Evolutionary conservation across 306 rosid genomes (phyloP).

Genomic region (Cicer chorassanicum): DNA sequence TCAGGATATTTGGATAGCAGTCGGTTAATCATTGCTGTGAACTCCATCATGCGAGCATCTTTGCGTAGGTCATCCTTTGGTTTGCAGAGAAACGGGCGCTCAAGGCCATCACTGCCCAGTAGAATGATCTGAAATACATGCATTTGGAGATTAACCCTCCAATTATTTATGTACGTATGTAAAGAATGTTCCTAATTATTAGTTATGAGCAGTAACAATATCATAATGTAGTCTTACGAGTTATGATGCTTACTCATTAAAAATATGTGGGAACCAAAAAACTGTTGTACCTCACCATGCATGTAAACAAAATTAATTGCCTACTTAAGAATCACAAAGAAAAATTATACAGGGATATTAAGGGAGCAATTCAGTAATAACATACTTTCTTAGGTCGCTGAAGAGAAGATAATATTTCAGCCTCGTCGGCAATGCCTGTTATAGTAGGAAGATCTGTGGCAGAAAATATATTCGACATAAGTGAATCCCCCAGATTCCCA

Average conservation of each 20-base stretch:
- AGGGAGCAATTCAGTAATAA: conserved; percentile 39
- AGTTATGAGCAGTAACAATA: conserved; percentile 20
- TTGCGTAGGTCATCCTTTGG: conserved; percentile 99
- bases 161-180: conserved; percentile 26
- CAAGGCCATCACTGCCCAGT: conserved; percentile 92
- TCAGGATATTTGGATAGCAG: conserved; percentile 92
- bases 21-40: conserved; percentile 90
- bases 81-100: conserved; percentile 88
- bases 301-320: conserved; percentile 28
- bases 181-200: conserved; percentile 15
- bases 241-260: conserved; percentile 33
- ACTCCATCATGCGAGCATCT: conserved; percentile 99
- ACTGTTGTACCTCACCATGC: conserved; percentile 25
- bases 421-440: conserved; percentile 90
- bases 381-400: conserved; percentile 93
- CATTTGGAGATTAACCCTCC: not conserved
- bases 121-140: conserved; percentile 73
- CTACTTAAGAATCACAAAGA: conserved; percentile 27
- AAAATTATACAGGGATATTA: conserved; percentile 25
- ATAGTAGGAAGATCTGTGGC: conserved; percentile 88
- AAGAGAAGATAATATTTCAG: conserved; percentile 97
- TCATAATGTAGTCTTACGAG: not conserved
- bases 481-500: conserved; percentile 65
- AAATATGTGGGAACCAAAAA: conserved; percentile 33
- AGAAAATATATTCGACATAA: conserved; percentile 70